phyloP scores from a whole-genome alignment of 257 asterid species.

The Penstemon barbatus region DNA sequence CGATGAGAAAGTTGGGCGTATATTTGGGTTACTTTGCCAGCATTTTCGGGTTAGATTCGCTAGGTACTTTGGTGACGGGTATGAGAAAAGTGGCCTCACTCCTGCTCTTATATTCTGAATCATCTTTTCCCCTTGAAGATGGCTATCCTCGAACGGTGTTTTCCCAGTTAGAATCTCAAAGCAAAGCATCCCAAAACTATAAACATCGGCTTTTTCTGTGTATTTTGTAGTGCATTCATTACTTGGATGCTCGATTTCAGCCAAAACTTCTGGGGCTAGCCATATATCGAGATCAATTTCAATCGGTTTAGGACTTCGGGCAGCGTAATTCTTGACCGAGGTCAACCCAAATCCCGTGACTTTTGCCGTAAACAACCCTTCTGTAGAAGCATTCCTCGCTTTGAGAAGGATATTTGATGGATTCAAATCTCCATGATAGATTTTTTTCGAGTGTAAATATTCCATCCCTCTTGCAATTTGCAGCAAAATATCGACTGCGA shows the following conservation, averaged over 20 bases:
- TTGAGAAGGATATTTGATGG: slow-evolving; percentile 74
- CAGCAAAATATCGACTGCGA: slow-evolving; percentile 77
- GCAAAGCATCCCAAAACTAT: slow-evolving; percentile 87
- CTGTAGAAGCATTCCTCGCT: slow-evolving; percentile 41
- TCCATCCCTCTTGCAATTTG: slow-evolving; percentile 94
- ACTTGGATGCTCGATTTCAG: slow-evolving; percentile 51
- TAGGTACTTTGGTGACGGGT: slow-evolving; percentile 72
- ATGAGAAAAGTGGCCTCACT: slow-evolving; percentile 82
- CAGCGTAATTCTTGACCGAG: slow-evolving; percentile 39
- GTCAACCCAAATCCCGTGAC: slow-evolving; percentile 59
- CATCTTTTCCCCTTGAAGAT: slow-evolving; percentile 76
- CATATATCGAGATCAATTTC: slow-evolving; percentile 56
- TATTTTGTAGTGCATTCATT: slow-evolving; percentile 35
- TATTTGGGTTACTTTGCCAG: slow-evolving; percentile 70
- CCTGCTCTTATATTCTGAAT: slow-evolving; percentile 73
- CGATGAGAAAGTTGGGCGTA: slow-evolving; percentile 75
- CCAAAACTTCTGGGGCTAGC: slow-evolving; percentile 81
- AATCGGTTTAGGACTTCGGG: slow-evolving; percentile 34
- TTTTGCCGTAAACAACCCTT: slow-evolving; percentile 59
- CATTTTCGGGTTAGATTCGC: slow-evolving; percentile 69
- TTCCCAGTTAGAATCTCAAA: slow-evolving; percentile 78
- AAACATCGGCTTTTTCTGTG: slow-evolving; percentile 76
- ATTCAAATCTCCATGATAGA: slow-evolving; percentile 71
- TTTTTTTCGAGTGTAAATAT: slow-evolving; percentile 69
- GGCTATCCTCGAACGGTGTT: slow-evolving; percentile 72